phyloP scores from a whole-genome alignment of 2,329 filamentous ascomycete species.

The Fusarium caatingaense region DNA sequence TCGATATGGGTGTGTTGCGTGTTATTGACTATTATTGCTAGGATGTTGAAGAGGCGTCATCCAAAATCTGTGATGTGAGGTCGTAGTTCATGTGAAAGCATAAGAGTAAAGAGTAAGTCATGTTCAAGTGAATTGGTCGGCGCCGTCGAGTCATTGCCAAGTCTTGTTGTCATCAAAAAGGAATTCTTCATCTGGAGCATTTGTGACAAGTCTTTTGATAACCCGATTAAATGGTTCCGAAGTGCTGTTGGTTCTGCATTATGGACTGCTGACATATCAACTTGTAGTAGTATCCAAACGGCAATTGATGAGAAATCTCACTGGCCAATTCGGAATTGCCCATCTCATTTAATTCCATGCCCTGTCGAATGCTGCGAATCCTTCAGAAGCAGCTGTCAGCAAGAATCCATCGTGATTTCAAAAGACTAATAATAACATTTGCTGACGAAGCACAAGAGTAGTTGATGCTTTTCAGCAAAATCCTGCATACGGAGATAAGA shows the following conservation, averaged over 20 bases:
- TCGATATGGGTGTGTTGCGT: neutral
- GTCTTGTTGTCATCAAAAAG: neutral
- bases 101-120: neutral
- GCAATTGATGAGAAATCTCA: neutral
- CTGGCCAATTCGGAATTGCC: neutral
- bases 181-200: neutral
- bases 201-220: neutral
- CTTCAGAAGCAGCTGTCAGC: neutral
- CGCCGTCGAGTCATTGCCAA: neutral
- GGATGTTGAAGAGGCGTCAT: neutral
- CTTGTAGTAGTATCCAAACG: neutral
- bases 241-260: neutral
- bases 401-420: neutral
- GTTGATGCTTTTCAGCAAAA: conserved; percentile 12
- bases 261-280: neutral
- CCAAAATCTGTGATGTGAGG: neutral
- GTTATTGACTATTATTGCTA: neutral
- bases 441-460: conserved; percentile 31
- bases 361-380: neutral
- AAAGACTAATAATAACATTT: neutral
- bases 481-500: neutral
- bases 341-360: neutral
- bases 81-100: neutral
- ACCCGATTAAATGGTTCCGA: neutral
- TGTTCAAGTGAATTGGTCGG: neutral